Evolutionary conservation across 2,329 filamentous ascomycete genomes (phyloP).

Genomic region (Pseudogymnoascus sp.): DNA sequence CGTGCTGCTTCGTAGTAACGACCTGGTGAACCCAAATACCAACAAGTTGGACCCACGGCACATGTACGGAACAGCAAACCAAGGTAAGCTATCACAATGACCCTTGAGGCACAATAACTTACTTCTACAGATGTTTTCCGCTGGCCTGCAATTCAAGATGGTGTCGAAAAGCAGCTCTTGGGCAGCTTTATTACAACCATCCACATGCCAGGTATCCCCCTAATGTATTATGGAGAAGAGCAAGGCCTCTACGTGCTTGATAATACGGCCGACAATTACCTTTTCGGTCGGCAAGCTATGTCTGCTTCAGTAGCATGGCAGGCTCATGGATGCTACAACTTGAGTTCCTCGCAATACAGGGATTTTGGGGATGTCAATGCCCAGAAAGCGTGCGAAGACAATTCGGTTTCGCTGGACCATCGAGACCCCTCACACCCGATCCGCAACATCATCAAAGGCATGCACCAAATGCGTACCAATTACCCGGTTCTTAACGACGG

Average conservation of each 20-base stretch:
- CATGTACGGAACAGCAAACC: slow-evolving; percentile 56
- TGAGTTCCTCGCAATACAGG: slow-evolving; percentile 48
- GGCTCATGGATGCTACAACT: slow-evolving; percentile 53
- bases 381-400: slow-evolving; percentile 47
- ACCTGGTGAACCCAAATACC: slow-evolving; percentile 51
- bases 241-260: slow-evolving; percentile 57
- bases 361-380: slow-evolving; percentile 49
- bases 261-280: slow-evolving; percentile 55
- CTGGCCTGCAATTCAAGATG: slow-evolving; percentile 51
- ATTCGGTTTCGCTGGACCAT: slow-evolving; percentile 50
- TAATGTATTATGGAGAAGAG: slow-evolving; percentile 57
- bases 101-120: slow-evolving; percentile 50
- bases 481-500: slow-evolving; percentile 54
- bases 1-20: slow-evolving; percentile 47
- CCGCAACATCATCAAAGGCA: slow-evolving; percentile 51
- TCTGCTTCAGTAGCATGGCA: slow-evolving; percentile 54
- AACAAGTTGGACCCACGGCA: slow-evolving; percentile 55
- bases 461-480: slow-evolving; percentile 50
- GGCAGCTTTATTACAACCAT: slow-evolving; percentile 53
- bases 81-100: slow-evolving; percentile 3
- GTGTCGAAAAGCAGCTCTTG: slow-evolving; percentile 48
- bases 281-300: slow-evolving; percentile 57
- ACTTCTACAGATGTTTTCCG: slow-evolving; percentile 48
- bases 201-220: slow-evolving; percentile 51
- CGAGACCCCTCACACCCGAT: slow-evolving; percentile 53